Conservation (phyloP, 2,329 filamentous ascomycete genomes). For the Botrytis elliptica region DNA sequence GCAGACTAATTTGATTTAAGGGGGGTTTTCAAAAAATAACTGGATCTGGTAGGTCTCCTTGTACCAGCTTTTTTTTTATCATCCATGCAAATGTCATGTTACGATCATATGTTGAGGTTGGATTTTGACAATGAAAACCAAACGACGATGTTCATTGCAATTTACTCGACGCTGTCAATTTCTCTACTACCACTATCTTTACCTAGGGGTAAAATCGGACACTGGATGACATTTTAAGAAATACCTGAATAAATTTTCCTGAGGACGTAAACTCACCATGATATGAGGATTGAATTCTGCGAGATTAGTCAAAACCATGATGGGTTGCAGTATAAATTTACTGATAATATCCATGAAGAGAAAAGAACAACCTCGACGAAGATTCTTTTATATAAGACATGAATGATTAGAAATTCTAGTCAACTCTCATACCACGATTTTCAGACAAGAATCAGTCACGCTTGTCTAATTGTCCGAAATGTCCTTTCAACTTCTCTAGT, state of each 20-base stretch:
- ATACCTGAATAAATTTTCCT: rapidly evolving
- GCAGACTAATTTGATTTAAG: background rate
- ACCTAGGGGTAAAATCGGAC: too few relatives aligned
- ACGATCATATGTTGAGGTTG: background rate
- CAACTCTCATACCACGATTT: rapidly evolving
- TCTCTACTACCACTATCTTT: background rate
- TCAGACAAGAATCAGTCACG: background rate
- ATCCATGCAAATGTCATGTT: background rate
- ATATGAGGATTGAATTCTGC: rapidly evolving
- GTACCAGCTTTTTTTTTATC: background rate
- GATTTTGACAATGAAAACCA: background rate
- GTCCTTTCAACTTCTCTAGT: background rate
- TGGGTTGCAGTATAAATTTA: rapidly evolving
- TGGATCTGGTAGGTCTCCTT: background rate
- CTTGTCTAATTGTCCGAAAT: background rate
- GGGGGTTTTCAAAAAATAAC: background rate
- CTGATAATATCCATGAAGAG: background rate
- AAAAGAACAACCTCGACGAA: background rate
- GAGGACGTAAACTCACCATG: background rate
- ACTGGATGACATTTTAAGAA: background rate
- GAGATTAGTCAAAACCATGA: background rate
- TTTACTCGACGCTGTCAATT: background rate
- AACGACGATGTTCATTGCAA: background rate
- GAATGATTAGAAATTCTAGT: background rate
- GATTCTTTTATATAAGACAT: background rate